Base-by-base conservation (phyloP, 306 rosid species). In the Betula pendula region DNA sequence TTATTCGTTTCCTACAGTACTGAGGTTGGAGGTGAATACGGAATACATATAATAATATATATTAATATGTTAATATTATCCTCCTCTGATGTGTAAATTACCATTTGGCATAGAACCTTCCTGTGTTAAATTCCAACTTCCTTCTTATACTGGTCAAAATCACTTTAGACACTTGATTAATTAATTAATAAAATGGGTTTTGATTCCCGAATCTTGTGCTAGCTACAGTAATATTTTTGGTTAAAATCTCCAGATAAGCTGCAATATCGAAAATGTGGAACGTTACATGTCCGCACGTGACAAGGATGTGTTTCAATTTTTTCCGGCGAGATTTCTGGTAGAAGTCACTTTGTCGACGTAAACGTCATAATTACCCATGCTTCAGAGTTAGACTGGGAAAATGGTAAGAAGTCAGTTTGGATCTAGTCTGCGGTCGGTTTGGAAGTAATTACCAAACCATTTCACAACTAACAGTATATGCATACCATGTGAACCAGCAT, bases 241-340 rank as follows among this genome's bases (percentile, higher is more conserved):
- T 65, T n/a, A 9, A 56, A 27, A 56, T 8, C 16, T 29, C 11
- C 24, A 65, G 70, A 6, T n/a, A 40, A 65, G 40, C 47, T 10
- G 44, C 27, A 12, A 35, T 8, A 65, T 31, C 35, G n/a, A n/a
- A n/a, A 33, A n/a, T 12, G 49, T 78, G 43, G 47, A 70, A 72
- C 74, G 82, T 73, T 67, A 42, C 69, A 82, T 58, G 74, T 55
- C 49, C 31, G 75, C 76, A 68, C 79, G 79, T 73, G 75, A 79
- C 58, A 27, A 62, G 72, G 75, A 75, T 56, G 52, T 48, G 44
- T 53, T 62, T 71, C 19, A 77, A 77, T 55, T 77, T 77, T 80
- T 59, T 16, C 68, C 45, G 87, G 82, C 87, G 82, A 80, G 78
- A 76, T 80, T 84, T 52, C 77, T 59, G 84, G 59, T 69, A 44